These are phyloP conservation scores for Rhizopus stolonifer DNA, from an alignment of 371 early-diverging fungal genomes.

Conservation along the genomic window DNA sequence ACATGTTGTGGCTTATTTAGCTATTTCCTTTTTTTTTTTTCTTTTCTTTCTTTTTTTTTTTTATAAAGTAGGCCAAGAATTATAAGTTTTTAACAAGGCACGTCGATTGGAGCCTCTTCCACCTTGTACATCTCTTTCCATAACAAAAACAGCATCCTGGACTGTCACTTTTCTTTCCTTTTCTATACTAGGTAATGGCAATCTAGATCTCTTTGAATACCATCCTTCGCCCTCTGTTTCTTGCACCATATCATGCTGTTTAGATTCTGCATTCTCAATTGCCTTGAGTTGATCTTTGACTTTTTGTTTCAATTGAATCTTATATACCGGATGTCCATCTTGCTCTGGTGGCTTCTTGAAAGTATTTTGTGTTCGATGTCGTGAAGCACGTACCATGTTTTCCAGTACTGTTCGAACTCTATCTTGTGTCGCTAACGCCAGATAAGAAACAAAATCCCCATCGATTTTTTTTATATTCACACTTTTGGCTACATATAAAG, in stretches of 20 bases:
- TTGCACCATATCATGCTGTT: conserved; percentile 52
- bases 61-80: conserved; percentile 31
- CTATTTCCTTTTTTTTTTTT: background rate
- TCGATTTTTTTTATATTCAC: conserved; percentile 54
- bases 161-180: conserved; percentile 59
- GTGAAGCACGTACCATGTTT: conserved; percentile 67
- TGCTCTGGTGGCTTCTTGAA: conserved; percentile 59
- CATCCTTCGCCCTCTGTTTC: conserved; percentile 20
- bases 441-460: conserved; percentile 64
- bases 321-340: conserved; percentile 61
- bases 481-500: conserved; percentile 28
- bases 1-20: too few species aligned
- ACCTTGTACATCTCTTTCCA: conserved; percentile 70
- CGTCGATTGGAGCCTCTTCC: conserved; percentile 58
- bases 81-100: conserved; percentile 63
- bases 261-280: conserved; percentile 65
- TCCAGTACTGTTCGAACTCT: conserved; percentile 64
- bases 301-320: conserved; percentile 65
- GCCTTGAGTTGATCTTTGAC: conserved; percentile 68
- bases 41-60: background rate
- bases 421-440: conserved; percentile 74
- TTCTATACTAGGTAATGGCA: conserved; percentile 4
- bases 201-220: conserved; percentile 17
- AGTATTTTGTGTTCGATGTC: conserved; percentile 71
- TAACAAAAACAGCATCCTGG: conserved; percentile 70